phyloP scores from a whole-genome alignment of 2,329 filamentous ascomycete genomes.

The Alternaria sp. region DNA sequence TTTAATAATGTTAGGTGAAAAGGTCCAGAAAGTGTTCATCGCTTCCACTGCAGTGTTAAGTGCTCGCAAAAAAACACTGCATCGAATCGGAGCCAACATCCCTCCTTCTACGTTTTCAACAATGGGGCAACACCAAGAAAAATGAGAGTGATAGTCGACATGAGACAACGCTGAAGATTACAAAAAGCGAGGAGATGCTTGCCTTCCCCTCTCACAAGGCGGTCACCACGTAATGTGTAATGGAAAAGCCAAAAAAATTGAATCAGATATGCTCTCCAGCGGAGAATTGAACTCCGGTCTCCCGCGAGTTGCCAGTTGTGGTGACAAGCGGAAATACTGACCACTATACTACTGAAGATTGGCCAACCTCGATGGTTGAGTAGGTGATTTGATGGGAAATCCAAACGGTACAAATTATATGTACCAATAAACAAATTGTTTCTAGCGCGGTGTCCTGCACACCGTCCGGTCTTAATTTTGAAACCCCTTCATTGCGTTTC shows the following conservation, averaged over 20 bases:
- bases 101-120: not conserved
- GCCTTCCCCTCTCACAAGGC: too few relatives aligned
- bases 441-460: not conserved
- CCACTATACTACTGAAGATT: slow-evolving; percentile 11
- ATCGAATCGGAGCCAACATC: not conserved
- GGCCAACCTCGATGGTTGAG: not conserved
- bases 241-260: not conserved
- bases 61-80: not conserved
- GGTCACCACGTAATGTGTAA: too few relatives aligned
- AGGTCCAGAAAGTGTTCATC: not conserved
- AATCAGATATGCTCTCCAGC: not conserved
- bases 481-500: not conserved
- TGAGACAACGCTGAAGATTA: too few relatives aligned
- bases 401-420: not conserved
- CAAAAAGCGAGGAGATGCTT: too few relatives aligned
- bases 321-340: slow-evolving; percentile 11
- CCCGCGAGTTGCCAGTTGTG: slow-evolving; percentile 2
- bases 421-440: too few relatives aligned
- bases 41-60: not conserved
- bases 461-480: not conserved
- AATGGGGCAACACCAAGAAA: not conserved
- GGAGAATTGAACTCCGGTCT: slow-evolving; percentile 8
- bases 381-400: not conserved
- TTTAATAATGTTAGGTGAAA: not conserved
- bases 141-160: too few relatives aligned